Percentiles rank a stretch among this genome's conserved stretches.
phyloP scores from a whole-genome alignment of 139 green algal genomes.

The Coelastrella sp. region DNA sequence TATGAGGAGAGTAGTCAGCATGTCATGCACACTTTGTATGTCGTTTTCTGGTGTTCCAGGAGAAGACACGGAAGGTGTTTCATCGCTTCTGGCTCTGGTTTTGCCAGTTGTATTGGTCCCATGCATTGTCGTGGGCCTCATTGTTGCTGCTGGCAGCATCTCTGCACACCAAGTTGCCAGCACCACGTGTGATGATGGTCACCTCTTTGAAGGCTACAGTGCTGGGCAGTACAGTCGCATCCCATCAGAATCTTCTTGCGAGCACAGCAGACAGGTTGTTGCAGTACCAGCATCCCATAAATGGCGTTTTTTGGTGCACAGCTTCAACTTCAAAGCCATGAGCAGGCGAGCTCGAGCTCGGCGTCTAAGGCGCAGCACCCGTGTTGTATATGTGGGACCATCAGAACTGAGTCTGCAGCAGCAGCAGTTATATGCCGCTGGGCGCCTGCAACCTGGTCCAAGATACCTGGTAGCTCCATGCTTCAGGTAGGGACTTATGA shows the following conservation, averaged over 20 bases:
- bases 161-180: background rate
- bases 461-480: conserved; percentile 14
- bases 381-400: conserved; percentile 9
- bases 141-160: conserved; percentile 15
- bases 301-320: background rate
- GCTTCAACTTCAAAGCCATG: conserved; percentile 5
- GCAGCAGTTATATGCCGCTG: conserved; percentile 20
- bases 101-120: conserved; percentile 33
- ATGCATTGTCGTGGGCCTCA: conserved; percentile 5
- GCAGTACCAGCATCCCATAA: background rate
- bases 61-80: background rate
- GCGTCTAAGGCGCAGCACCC: conserved; percentile 15
- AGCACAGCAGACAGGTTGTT: background rate
- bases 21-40: background rate
- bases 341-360: conserved; percentile 26
- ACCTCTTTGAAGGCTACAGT: no score
- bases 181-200: no score
- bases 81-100: conserved; percentile 20
- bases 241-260: background rate
- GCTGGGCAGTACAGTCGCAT: background rate
- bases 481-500: conserved; percentile 3
- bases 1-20: no score
- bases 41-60: background rate
- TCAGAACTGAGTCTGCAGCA: background rate
- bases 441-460: conserved; percentile 7